A percentile compares a stretch with the other conserved stretches of the same genome.
Evolutionary conservation across 2,329 filamentous ascomycete species (phyloP).

Genomic region (Claviceps digitariae): DNA sequence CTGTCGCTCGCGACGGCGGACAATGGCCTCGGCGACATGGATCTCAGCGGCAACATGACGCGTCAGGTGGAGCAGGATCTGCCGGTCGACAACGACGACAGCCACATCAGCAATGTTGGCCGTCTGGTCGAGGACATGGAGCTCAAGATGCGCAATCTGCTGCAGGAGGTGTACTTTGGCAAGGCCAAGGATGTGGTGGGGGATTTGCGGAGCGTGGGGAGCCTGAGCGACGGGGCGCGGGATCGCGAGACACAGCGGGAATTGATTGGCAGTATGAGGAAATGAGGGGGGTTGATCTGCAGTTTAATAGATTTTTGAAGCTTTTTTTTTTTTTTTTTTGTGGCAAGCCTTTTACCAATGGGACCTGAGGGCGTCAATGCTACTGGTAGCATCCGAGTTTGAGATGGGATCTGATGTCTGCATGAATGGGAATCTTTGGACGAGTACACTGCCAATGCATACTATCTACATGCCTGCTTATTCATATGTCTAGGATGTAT

Average conservation of each 20-base stretch:
- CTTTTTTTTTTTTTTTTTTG: background rate
- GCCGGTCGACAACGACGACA: slow-evolving; percentile 76
- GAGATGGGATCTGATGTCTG: too few relatives aligned
- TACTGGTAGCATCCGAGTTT: too few relatives aligned
- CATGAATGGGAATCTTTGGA: too few relatives aligned
- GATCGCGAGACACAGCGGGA: slow-evolving; percentile 80
- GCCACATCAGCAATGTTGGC: slow-evolving; percentile 92
- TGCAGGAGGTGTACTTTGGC: slow-evolving; percentile 98
- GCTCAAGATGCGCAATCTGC: slow-evolving; percentile 93
- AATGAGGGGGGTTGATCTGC: slow-evolving; percentile 15
- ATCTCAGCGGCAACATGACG: slow-evolving; percentile 95
- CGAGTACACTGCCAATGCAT: too few relatives aligned
- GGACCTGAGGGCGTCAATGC: too few relatives aligned
- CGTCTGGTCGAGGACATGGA: slow-evolving; percentile 98
- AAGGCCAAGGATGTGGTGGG: slow-evolving; percentile 98
- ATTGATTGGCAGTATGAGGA: slow-evolving; percentile 57
- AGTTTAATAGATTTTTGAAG: too few relatives aligned
- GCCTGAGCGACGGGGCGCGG: slow-evolving; percentile 69
- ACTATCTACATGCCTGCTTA: too few relatives aligned
- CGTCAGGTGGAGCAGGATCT: slow-evolving; percentile 88
- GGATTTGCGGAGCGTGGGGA: slow-evolving; percentile 75
- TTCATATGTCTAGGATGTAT: too few relatives aligned
- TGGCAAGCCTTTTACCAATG: too few relatives aligned
- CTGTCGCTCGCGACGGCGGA: slow-evolving; percentile 59
- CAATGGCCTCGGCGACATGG: slow-evolving; percentile 62